These are phyloP conservation scores for Globisporangium parvum DNA, from an alignment of 352 stramenopile genomes.

Conservation along the genomic window DNA sequence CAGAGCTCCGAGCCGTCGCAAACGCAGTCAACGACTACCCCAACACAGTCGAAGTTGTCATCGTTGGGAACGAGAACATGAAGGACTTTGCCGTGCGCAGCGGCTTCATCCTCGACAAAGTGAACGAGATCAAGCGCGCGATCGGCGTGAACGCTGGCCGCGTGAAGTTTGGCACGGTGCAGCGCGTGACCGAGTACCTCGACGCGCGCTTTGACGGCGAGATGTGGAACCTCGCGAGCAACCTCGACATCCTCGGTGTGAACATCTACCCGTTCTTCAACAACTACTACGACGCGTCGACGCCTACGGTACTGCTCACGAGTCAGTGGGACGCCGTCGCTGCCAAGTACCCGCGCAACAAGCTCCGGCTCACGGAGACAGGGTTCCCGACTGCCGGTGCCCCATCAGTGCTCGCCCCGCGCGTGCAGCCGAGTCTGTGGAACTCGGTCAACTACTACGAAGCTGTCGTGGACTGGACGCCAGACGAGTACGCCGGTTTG, in stretches of 20 bases:
- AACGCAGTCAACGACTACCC: slow-evolving; percentile 17
- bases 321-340: slow-evolving; percentile 16
- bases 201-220: background rate
- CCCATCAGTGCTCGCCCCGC: slow-evolving; percentile 4
- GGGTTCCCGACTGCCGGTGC: slow-evolving; percentile 15
- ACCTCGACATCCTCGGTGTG: slow-evolving; percentile 27
- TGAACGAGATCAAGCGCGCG: slow-evolving; percentile 10
- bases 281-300: slow-evolving; percentile 11
- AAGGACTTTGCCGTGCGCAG: slow-evolving; percentile 9
- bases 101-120: slow-evolving; percentile 12
- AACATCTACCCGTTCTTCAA: slow-evolving; percentile 40
- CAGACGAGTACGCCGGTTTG: background rate
- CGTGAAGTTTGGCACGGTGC: slow-evolving; percentile 24
- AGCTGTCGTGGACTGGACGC: slow-evolving; percentile 19
- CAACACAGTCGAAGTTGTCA: slow-evolving; percentile 20
- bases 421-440: slow-evolving; percentile 3
- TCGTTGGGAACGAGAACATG: slow-evolving; percentile 30
- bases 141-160: slow-evolving; percentile 6
- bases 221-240: slow-evolving; percentile 12
- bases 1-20: slow-evolving; percentile 20
- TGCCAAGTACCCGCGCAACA: slow-evolving; percentile 12
- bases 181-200: slow-evolving; percentile 27
- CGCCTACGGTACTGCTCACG: slow-evolving; percentile 14
- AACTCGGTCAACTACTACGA: slow-evolving; percentile 22
- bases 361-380: slow-evolving; percentile 25